phyloP scores from a whole-genome alignment of 345 rosid genomes.

The Psidium friedrichsthalianum region DNA sequence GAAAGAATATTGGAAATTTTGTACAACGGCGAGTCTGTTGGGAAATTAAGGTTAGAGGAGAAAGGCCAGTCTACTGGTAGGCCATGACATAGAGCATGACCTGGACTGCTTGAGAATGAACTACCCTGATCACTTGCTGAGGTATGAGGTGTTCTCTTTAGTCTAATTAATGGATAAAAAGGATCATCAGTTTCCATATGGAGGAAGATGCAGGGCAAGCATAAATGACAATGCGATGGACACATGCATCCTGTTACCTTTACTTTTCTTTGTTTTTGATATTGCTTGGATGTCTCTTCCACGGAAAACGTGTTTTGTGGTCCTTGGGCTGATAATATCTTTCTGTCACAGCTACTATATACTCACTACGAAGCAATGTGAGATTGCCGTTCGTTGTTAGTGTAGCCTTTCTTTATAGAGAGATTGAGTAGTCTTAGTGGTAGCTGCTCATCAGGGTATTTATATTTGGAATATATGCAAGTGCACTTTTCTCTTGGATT shows the following conservation, averaged over 20 bases:
- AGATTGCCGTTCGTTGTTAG: background rate
- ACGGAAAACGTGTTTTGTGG: background rate
- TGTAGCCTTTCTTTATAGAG: background rate
- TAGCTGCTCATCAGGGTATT: background rate
- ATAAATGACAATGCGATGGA: background rate
- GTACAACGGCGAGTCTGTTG: conserved; percentile 34
- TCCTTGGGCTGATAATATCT: background rate
- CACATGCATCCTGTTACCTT: background rate
- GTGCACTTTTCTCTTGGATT: background rate
- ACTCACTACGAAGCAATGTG: background rate
- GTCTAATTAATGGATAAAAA: background rate
- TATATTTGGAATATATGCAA: background rate
- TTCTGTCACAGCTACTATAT: background rate
- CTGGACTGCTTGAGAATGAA: conserved; percentile 47
- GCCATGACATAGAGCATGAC: conserved; percentile 55
- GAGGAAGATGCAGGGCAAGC: background rate
- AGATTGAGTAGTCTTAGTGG: background rate
- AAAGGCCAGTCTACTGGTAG: conserved; percentile 56
- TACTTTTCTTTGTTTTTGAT: background rate
- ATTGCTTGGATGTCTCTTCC: background rate
- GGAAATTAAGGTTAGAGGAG: conserved; percentile 21
- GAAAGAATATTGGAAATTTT: conserved; percentile 29
- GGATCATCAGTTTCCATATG: background rate
- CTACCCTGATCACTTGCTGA: conserved; percentile 51
- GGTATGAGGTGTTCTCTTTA: conserved; percentile 22